Conservation (phyloP, 176 grass and related monocot genomes). For the Microstegium vimineum region DNA sequence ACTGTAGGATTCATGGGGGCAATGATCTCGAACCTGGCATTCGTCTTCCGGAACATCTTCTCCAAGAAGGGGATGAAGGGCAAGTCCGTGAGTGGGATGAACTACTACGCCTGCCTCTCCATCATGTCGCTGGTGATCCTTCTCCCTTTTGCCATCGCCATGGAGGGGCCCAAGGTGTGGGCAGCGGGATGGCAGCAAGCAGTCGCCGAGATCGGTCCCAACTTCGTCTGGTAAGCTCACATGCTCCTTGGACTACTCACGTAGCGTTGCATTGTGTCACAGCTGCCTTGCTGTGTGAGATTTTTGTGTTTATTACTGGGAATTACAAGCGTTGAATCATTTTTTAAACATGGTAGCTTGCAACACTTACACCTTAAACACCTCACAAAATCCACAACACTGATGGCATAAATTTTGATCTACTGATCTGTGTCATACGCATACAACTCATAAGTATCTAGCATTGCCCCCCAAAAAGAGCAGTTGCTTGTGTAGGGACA, state of each 20-base stretch:
- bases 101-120: slow-evolving; percentile 98
- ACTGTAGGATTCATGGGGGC: slow-evolving; percentile 92
- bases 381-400: background rate
- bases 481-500: background rate
- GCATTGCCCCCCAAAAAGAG: slow-evolving; percentile 5
- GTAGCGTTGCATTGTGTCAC: background rate
- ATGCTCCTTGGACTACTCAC: slow-evolving; percentile 20
- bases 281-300: background rate
- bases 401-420: background rate
- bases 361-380: background rate
- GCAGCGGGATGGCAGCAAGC: slow-evolving; percentile 86
- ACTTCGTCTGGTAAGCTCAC: slow-evolving; percentile 79
- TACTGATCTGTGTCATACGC: background rate
- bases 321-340: background rate
- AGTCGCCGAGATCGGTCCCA: slow-evolving; percentile 73
- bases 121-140: slow-evolving; percentile 88
- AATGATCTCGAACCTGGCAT: slow-evolving; percentile 94
- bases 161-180: slow-evolving; percentile 94
- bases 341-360: background rate
- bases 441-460: background rate
- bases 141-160: slow-evolving; percentile 74
- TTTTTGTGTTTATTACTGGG: background rate
- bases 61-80: slow-evolving; percentile 99
- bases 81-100: slow-evolving; percentile 91
- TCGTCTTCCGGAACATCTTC: slow-evolving; percentile 90